phyloP scores from a whole-genome alignment of 2,329 filamentous ascomycete species.

The Exophiala xenobiotica region DNA sequence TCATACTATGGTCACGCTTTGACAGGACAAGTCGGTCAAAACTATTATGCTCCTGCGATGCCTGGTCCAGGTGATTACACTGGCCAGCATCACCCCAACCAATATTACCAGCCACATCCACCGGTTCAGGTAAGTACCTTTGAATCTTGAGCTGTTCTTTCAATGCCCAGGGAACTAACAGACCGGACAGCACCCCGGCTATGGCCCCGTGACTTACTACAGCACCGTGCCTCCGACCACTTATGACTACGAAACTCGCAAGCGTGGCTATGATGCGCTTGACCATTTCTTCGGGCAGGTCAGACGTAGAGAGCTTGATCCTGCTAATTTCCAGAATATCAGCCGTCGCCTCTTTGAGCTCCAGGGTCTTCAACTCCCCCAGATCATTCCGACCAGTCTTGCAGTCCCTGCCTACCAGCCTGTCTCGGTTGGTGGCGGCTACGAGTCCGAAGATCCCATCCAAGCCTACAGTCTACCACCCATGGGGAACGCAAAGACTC shows the following conservation, averaged over 20 bases:
- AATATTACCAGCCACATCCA: conserved; percentile 32
- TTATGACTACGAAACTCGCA: conserved; percentile 71
- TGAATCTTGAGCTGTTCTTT: not conserved
- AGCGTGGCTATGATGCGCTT: conserved; percentile 81
- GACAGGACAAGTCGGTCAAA: conserved; percentile 29
- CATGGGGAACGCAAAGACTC: conserved; percentile 84
- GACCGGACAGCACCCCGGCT: conserved; percentile 56
- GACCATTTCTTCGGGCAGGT: conserved; percentile 93
- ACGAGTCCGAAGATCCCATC: conserved; percentile 58
- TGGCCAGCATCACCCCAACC: conserved; percentile 31
- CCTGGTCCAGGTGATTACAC: conserved; percentile 30
- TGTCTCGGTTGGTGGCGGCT: conserved; percentile 50
- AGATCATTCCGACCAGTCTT: conserved; percentile 51
- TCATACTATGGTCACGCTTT: conserved; percentile 30
- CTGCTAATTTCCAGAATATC: conserved; percentile 84
- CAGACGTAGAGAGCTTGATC: conserved; percentile 88
- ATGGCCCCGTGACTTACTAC: conserved; percentile 76
- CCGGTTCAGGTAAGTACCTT: conserved; percentile 20
- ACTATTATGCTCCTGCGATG: conserved; percentile 32
- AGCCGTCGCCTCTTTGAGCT: conserved; percentile 83
- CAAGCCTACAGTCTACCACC: conserved; percentile 83
- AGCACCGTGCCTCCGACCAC: conserved; percentile 66
- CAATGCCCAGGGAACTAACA: conserved; percentile 47
- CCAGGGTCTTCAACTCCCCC: conserved; percentile 65
- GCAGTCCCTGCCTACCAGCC: conserved; percentile 54